phyloP scores from a whole-genome alignment of 768 basidiomycete species.

The Lentinula edodes region DNA sequence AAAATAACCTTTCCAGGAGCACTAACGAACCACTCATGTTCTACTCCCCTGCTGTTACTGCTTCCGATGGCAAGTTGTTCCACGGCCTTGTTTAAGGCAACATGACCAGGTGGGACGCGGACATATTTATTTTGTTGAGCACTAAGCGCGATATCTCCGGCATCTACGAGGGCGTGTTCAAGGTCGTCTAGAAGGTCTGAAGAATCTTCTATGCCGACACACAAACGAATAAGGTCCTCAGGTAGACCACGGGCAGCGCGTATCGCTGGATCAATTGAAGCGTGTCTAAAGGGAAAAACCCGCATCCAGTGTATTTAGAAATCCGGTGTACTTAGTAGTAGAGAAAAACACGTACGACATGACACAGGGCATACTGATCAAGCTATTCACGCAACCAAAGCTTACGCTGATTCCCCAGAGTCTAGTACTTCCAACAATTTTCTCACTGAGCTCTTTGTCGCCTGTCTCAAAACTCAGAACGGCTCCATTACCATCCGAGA shows the following conservation, averaged over 20 bases:
- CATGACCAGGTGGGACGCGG: slow-evolving; percentile 29
- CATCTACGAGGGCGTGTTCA: slow-evolving; percentile 85
- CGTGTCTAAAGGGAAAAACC: slow-evolving; percentile 55
- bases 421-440: slow-evolving; percentile 86
- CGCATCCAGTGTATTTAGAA: background rate
- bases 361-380: slow-evolving; percentile 98
- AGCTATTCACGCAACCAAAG: slow-evolving; percentile 95
- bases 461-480: slow-evolving; percentile 95
- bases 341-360: slow-evolving; percentile 80
- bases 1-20: slow-evolving; percentile 98
- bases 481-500: slow-evolving; percentile 88
- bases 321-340: background rate
- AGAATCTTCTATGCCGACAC: slow-evolving; percentile 96
- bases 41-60: slow-evolving; percentile 20
- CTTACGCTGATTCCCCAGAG: slow-evolving; percentile 98
- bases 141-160: slow-evolving; percentile 75
- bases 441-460: slow-evolving; percentile 84
- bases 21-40: slow-evolving; percentile 79
- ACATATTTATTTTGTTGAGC: slow-evolving; percentile 48
- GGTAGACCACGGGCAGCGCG: slow-evolving; percentile 95
- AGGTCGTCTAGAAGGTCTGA: slow-evolving; percentile 92
- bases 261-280: slow-evolving; percentile 94
- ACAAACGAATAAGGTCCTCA: slow-evolving; percentile 97
- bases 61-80: slow-evolving; percentile 51
- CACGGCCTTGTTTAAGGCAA: slow-evolving; percentile 47